phyloP scores from a whole-genome alignment of 768 basidiomycete species.

The Hydnomerulius pinastri region DNA sequence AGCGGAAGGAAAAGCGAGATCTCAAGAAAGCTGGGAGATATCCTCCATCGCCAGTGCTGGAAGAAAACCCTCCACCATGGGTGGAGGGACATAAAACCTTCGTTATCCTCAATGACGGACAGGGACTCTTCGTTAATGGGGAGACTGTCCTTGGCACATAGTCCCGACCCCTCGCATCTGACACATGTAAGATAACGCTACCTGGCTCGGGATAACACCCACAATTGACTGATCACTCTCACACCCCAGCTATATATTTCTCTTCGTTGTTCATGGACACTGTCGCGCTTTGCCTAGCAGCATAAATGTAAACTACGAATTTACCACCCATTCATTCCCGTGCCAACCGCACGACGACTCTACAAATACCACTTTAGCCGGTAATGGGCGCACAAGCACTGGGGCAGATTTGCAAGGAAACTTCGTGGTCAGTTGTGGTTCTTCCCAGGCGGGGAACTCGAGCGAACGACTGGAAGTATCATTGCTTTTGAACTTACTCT shows the following conservation, averaged over 20 bases:
- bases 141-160: background rate
- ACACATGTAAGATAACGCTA: background rate
- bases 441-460: no score
- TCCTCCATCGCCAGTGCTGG: constrained; percentile 6
- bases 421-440: no score
- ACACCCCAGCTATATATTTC: background rate
- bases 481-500: no score
- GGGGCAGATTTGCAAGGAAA: no score
- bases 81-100: constrained; percentile 28
- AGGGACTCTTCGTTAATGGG: constrained; percentile 11
- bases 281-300: no score
- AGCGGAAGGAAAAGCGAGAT: constrained; percentile 1
- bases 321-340: background rate
- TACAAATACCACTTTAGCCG: background rate
- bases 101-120: constrained; percentile 29
- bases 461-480: no score
- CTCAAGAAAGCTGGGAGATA: background rate
- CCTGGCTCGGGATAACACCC: no score
- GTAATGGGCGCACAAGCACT: no score
- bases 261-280: background rate
- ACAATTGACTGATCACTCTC: background rate
- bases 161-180: no score
- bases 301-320: background rate
- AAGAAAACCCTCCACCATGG: constrained; percentile 31
- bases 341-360: background rate